These are phyloP conservation scores for Auriculariales sp. DNA, from an alignment of 768 basidiomycete genomes.

Conservation along the genomic window DNA sequence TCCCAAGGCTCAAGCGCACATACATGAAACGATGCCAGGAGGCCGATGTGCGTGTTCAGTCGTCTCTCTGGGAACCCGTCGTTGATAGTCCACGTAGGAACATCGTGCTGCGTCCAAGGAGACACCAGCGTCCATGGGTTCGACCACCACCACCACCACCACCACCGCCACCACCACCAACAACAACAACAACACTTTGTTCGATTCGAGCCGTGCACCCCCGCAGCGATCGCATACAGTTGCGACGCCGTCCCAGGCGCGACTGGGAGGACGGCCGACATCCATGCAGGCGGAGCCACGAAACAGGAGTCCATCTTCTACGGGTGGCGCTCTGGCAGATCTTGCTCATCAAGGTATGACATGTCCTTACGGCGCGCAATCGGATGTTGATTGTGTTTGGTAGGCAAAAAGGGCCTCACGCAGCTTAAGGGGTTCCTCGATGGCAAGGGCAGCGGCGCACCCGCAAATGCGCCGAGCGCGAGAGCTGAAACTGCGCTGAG, in stretches of 20 bases:
- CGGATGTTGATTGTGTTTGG: background rate
- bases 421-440: slow-evolving; percentile 73
- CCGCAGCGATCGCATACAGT: slow-evolving; percentile 19
- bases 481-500: slow-evolving; percentile 52
- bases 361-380: background rate
- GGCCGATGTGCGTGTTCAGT: slow-evolving; percentile 48
- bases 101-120: slow-evolving; percentile 35
- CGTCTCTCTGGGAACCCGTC: background rate
- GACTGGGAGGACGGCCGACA: slow-evolving; percentile 57
- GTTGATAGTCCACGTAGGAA: slow-evolving; percentile 30
- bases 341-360: slow-evolving; percentile 64
- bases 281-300: slow-evolving; percentile 36
- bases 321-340: slow-evolving; percentile 63
- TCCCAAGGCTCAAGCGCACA: slow-evolving; percentile 65
- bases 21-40: slow-evolving; percentile 81
- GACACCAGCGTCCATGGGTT: too few relatives aligned
- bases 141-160: slow-evolving; percentile 19
- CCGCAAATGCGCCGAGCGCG: slow-evolving; percentile 44
- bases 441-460: slow-evolving; percentile 45
- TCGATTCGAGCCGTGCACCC: slow-evolving; percentile 22
- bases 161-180: slow-evolving; percentile 6
- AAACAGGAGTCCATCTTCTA: slow-evolving; percentile 69
- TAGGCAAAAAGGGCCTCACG: slow-evolving; percentile 77
- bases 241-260: slow-evolving; percentile 56
- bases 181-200: slow-evolving; percentile 11